Evolutionary conservation across 2,329 filamentous ascomycete species (phyloP), one percentile per base, ranked within the genome.

Genomic region (Hirsutella thompsonii): DNA sequence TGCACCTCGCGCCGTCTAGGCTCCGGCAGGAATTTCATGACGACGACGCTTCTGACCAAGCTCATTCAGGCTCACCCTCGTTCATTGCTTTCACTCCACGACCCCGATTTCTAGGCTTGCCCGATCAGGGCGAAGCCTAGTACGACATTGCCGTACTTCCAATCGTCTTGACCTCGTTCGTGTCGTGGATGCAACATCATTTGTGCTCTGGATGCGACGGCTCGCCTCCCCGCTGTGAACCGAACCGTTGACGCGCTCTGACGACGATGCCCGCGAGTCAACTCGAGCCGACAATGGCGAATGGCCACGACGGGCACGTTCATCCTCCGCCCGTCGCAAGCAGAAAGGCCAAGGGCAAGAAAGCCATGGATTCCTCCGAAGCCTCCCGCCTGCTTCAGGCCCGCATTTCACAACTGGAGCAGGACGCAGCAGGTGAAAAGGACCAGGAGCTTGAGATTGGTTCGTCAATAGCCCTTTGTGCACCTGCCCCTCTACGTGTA

Each of bases 361-460:
- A 93, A 66, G 69, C 75, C 37, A 67, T 85, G 48, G 89, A 94
- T 58, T 83, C 86, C 18, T 85, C 78, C 53, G 92, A 96, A 63
- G 88, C 89, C 37, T 87, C 87, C 46, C 93, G 94, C 63, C 74
- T 95, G 48, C 76, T 98, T 39, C 83, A 89, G 47, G 87, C 89
- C 46, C 87, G 93, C 57, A 95, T 98, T 57, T 90, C 88, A 19
- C 92, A 96, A 66, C 69, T 98, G 44, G 92, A 98, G 62, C 83
- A 87, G 47, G 89, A 95, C 69, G 85, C 83, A 38, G 88, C 88
- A 10, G 86, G 87, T 44, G 89, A 94, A 59, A 94, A 93, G 62
- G 90, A 94, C 52, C 87, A 95, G 63, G 89, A 95, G 64, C 78
- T 83, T 46, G 92, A 96, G 69, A 95, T 98, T 59, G 87, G 88